phyloP scores from a whole-genome alignment of 768 basidiomycete genomes.

The Xerocomus spinulosus region DNA sequence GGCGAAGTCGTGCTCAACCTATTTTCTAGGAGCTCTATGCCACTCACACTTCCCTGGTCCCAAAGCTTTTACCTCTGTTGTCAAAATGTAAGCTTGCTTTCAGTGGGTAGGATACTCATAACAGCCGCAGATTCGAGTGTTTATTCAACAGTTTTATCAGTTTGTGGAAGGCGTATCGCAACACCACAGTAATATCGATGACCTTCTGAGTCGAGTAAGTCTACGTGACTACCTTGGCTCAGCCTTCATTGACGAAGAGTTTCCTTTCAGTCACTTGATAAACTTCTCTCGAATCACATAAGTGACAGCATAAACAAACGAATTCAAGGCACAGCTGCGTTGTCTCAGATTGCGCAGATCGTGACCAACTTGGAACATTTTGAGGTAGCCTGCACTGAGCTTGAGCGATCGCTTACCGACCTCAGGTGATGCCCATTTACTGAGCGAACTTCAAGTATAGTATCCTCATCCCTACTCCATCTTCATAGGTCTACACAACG shows the following conservation, averaged over 20 bases:
- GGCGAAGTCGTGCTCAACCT: conserved; percentile 1
- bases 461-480: conserved; percentile 4
- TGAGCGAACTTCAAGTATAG: too few species aligned
- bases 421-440: conserved; percentile 52
- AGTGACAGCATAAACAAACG: conserved; percentile 70
- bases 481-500: conserved; percentile 70
- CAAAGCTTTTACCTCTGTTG: conserved; percentile 94
- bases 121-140: conserved; percentile 63
- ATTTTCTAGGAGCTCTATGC: conserved; percentile 54
- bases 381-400: conserved; percentile 74
- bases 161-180: conserved; percentile 95
- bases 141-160: conserved; percentile 93
- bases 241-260: conserved; percentile 2
- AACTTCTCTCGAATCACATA: conserved; percentile 70
- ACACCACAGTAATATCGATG: conserved; percentile 88
- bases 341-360: conserved; percentile 90
- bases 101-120: conserved; percentile 1
- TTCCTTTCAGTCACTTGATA: conserved; percentile 70
- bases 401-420: conserved; percentile 79
- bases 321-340: conserved; percentile 67
- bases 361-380: conserved; percentile 93
- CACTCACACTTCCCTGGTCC: conserved; percentile 86
- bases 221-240: background rate
- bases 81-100: conserved; percentile 55
- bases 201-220: conserved; percentile 78